Base-by-base conservation (phyloP, 305 asterid genomes). In the Rubia balearica region DNA sequence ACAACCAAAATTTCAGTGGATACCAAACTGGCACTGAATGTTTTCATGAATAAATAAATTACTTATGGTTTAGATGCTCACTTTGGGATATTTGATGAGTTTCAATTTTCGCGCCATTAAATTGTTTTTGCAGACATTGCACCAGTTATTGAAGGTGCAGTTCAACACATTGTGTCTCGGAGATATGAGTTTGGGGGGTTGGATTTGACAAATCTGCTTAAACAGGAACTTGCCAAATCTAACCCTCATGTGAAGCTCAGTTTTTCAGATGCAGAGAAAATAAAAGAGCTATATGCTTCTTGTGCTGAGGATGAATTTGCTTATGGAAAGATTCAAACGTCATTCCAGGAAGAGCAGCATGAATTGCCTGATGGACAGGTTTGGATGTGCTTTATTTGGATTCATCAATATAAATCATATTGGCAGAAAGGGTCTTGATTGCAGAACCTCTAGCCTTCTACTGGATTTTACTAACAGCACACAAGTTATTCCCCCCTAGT, bases 341-440 rank as follows among this genome's bases (percentile, higher is more conserved):
- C 85, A 24, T 88, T 87, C 79, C 80, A 84, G 68, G 92, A 85
- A 85, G 98, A 94, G 88, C 81, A 81, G 48, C 96, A 91, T 78
- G 90, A 89, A 16, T 88, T 94, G 56, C 99, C 99, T 19, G 99
- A 94, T 78, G 99, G 99, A 78, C 96, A 94, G 93, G 98, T 92
- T 74, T 75, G 62, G 45, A 56, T 64, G 40, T 69, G 64, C 74
- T 55, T 72, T 72, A 46, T 40, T 74, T 69, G 65, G 42, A 65
- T 41, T 21, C 71, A 70, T 65, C 64, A 55, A 49, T 9, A 55
- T 63, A 19, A 22, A 75, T 67, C 11, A 77, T 71, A 48, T 16
- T n/a, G 30, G 65, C 71, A 61, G 22, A 61, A 56, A 41, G 75
- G 53, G 4, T 74, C 53, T 30, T 75, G 70, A 0, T 10, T 0